phyloP scores from a whole-genome alignment of 441 rosid genomes.

The Eruca vesicaria region DNA sequence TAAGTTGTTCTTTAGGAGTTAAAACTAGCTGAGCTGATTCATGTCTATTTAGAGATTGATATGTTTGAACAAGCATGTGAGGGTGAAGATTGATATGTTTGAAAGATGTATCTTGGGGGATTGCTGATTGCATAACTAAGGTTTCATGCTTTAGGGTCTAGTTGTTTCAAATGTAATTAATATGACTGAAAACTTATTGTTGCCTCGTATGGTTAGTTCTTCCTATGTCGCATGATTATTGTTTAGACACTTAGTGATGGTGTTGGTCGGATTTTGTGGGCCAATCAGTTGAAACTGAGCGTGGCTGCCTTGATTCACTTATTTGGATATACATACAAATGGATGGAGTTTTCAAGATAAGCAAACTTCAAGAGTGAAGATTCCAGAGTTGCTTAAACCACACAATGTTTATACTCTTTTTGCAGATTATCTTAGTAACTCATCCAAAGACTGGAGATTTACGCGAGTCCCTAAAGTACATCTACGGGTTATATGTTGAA shows the following conservation, averaged over 20 bases:
- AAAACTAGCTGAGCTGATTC: background rate
- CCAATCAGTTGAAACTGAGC: background rate
- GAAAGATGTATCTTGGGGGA: background rate
- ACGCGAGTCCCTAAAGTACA: slow-evolving; percentile 75
- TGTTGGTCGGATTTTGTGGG: background rate
- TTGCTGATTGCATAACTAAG: background rate
- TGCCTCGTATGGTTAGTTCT: background rate
- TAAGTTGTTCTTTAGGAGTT: background rate
- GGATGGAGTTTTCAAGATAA: background rate
- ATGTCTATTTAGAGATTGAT: background rate
- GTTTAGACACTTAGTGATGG: background rate
- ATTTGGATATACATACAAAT: background rate
- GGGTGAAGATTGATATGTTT: no score
- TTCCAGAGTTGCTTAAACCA: background rate
- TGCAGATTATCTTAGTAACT: slow-evolving; percentile 81
- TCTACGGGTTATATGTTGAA: slow-evolving; percentile 84
- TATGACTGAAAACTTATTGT: background rate
- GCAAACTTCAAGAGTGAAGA: background rate
- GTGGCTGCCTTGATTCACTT: background rate
- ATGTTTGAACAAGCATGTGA: background rate
- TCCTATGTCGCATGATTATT: background rate
- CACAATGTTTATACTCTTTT: background rate
- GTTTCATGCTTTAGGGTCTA: background rate
- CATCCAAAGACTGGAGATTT: slow-evolving; percentile 90
- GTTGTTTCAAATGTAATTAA: background rate